phyloP scores from a whole-genome alignment of 495 filamentous ascomycete genomes.

The Penicillium diatomitis region DNA sequence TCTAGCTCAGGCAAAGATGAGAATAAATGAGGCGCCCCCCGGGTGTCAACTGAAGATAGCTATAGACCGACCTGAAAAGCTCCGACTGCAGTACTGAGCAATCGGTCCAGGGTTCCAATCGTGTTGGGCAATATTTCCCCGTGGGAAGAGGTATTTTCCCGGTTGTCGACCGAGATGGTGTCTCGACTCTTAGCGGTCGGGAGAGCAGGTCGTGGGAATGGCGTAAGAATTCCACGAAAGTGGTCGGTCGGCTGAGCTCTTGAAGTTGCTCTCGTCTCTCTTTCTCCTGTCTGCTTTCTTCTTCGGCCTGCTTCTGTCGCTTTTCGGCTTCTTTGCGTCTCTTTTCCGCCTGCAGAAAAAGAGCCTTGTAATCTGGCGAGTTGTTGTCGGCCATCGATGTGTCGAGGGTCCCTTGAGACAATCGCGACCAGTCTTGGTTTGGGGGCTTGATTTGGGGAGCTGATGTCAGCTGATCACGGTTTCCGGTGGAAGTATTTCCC shows the following conservation, averaged over 20 bases:
- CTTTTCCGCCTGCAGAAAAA: slow-evolving; percentile 3
- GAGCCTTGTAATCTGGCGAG: slow-evolving; percentile 1
- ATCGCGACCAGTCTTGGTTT: background rate
- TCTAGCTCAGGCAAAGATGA: slow-evolving; percentile 8
- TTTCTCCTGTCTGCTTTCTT: background rate
- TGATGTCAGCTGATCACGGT: background rate
- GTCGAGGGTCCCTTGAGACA: background rate
- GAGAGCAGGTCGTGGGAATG: slow-evolving; percentile 23
- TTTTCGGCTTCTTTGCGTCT: background rate
- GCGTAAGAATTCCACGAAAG: slow-evolving; percentile 24
- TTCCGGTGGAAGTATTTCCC: slow-evolving; percentile 1
- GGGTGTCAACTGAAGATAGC: slow-evolving; percentile 13
- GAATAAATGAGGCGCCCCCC: slow-evolving; percentile 6
- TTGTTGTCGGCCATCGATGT: slow-evolving; percentile 1
- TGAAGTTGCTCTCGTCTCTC: slow-evolving; percentile 3
- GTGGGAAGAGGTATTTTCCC: slow-evolving; percentile 18
- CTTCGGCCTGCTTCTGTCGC: background rate
- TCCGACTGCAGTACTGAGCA: slow-evolving; percentile 17
- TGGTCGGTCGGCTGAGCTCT: slow-evolving; percentile 13
- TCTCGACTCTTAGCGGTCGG: slow-evolving; percentile 10
- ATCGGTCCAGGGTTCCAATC: slow-evolving; percentile 21
- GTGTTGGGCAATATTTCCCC: slow-evolving; percentile 22
- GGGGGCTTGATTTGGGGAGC: background rate
- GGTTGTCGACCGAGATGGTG: slow-evolving; percentile 23
- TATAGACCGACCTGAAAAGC: slow-evolving; percentile 19